Evolutionary conservation across 2,329 filamentous ascomycete species (phyloP).

Genomic region (Metarhizium sp.): DNA sequence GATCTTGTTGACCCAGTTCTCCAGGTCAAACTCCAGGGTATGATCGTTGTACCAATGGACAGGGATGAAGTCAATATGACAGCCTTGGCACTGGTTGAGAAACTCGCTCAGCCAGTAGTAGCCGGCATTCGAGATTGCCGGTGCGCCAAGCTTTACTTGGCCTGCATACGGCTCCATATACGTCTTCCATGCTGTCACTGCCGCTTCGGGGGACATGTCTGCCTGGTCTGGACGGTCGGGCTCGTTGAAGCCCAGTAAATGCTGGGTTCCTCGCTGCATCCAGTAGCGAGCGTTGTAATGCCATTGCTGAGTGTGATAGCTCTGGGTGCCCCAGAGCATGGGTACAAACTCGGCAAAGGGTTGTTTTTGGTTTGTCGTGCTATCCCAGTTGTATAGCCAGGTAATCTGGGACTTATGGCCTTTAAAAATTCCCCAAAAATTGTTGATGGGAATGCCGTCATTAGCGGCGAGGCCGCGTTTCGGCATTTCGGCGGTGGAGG

Average conservation of each 20-base stretch:
- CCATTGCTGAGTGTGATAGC: constrained; percentile 11
- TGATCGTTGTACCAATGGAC: constrained; percentile 37
- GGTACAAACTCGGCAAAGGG: constrained; percentile 12
- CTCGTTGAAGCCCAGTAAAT: constrained; percentile 17
- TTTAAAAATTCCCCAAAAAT: constrained; percentile 8
- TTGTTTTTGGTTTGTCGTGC: constrained; percentile 11
- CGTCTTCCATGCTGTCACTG: constrained; percentile 27
- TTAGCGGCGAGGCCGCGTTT: constrained; percentile 14
- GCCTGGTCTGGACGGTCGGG: constrained; percentile 12
- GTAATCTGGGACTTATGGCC: constrained; percentile 9
- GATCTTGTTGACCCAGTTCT: constrained; percentile 30
- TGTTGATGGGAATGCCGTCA: constrained; percentile 10
- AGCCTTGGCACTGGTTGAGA: constrained; percentile 28
- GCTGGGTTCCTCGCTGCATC: constrained; percentile 9
- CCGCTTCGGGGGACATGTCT: constrained; percentile 20
- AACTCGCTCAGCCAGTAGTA: constrained; percentile 34
- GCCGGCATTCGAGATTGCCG: constrained; percentile 37
- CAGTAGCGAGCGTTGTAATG: constrained; percentile 7
- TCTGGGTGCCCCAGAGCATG: constrained; percentile 14
- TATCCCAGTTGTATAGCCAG: constrained; percentile 19
- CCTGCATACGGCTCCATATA: constrained; percentile 35
- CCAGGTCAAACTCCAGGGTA: constrained; percentile 28
- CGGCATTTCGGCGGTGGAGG: not conserved
- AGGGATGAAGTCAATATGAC: constrained; percentile 33
- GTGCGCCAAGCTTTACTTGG: constrained; percentile 33